phyloP scores from a whole-genome alignment of 2,329 filamentous ascomycete species.

The Colletotrichum australisinense region DNA sequence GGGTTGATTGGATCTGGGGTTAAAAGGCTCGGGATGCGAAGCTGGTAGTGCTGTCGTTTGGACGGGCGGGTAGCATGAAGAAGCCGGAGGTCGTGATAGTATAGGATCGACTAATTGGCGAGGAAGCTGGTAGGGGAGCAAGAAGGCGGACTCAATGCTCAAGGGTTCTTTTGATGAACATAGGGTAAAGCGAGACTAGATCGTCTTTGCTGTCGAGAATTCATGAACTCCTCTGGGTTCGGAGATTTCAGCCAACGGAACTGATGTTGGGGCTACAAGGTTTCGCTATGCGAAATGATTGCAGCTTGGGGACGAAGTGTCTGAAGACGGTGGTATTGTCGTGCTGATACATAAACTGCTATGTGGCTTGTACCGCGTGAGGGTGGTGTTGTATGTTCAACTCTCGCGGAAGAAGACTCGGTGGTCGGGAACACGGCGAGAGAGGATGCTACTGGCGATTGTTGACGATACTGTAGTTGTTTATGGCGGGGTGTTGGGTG shows the following conservation, averaged over 20 bases:
- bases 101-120: conserved; percentile 12
- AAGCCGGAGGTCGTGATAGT: conserved; percentile 11
- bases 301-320: conserved; percentile 95
- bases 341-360: conserved; percentile 98
- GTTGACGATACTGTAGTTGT: conserved; percentile 6
- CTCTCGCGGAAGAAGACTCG: conserved; percentile 31
- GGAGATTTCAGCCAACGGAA: conserved; percentile 86
- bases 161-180: conserved; percentile 65
- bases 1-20: conserved; percentile 8
- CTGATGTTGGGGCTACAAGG: conserved; percentile 89
- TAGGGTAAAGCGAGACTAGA: conserved; percentile 61
- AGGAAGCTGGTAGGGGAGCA: conserved; percentile 42
- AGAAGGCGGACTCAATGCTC: conserved; percentile 63
- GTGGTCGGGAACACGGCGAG: conserved; percentile 26
- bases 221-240: conserved; percentile 65
- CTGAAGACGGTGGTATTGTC: conserved; percentile 89
- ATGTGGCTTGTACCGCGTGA: conserved; percentile 32
- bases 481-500: not conserved
- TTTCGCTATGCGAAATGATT: conserved; percentile 96
- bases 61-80: conserved; percentile 32
- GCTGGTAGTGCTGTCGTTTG: conserved; percentile 37
- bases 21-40: conserved; percentile 38
- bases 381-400: conserved; percentile 31
- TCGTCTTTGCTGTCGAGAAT: conserved; percentile 62
- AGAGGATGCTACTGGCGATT: conserved; percentile 19